Base-by-base conservation (phyloP, 176 grass and related monocot genomes). In the Carex kokanica region DNA sequence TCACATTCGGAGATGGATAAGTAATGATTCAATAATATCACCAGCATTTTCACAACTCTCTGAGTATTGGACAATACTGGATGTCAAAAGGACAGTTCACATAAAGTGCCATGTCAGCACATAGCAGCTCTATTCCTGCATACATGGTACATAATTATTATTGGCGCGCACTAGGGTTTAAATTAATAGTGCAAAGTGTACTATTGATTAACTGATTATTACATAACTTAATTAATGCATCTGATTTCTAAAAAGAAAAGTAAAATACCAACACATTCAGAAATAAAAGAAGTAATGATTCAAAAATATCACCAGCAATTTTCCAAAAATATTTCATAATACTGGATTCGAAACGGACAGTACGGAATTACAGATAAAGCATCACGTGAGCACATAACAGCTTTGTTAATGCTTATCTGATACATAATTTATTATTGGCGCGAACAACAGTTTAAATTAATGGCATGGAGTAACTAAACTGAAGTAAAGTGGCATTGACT, bases 281-380 rank as follows among this genome's bases (percentile, higher is more conserved):
- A 56, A 53, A 77, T 77, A 31, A 55, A 70, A 31, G 24, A 75
- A 31, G 52, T 54, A 71, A 45, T 54, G 24, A 75, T 54, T 75
- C 47, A 17, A 55, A 17, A 55, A 78, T 31, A 56, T 56, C 6
- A 78, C 14, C 67, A 56, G 11, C 5, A 77, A 1, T 4, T 75
- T 75, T 53, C 41, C 21, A 16, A 52, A 53, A 38, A 27, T 75
- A 75, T 29, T 55, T 54, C 12, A 16, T 31, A 75, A 17, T 75
- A 54, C 23, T 54, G 47, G 6, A 71, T 74, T 14, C 14, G 2
- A 75, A 14, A 54, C 10, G 14, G 49, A 23, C 41, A 54, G 23
- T 77, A 8, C 2, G 31, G 12, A 54, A 54, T 13, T 31, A 17
- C 5, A 55, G 12, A 54, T 29, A 75, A 54, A 54, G 47, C 3